Evolutionary conservation across 2,329 filamentous ascomycete species (phyloP).

Genomic region (Colletotrichum tabaci): DNA sequence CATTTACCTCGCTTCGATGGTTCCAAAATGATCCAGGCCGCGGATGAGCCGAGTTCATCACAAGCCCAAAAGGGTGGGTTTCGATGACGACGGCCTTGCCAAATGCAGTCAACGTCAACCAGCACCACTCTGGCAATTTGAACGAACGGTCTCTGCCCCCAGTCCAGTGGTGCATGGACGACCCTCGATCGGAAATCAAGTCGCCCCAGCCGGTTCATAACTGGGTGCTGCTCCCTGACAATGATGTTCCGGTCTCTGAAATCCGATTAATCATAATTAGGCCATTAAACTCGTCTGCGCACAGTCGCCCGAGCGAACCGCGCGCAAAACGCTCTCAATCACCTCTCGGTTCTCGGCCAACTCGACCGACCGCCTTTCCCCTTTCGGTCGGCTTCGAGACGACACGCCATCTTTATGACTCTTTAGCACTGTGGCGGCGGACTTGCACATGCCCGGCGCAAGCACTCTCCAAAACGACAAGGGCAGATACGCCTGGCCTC

Average conservation of each 20-base stretch:
- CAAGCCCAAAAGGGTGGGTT: background rate
- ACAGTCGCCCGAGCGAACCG: slow-evolving; percentile 24
- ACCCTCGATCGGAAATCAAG: background rate
- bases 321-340: slow-evolving; percentile 3
- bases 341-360: slow-evolving; percentile 23
- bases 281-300: slow-evolving; percentile 1
- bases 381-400: slow-evolving; percentile 16
- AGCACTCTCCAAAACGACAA: background rate
- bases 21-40: background rate
- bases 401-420: background rate
- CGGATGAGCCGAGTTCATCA: background rate
- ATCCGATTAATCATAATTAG: background rate
- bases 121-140: background rate
- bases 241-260: slow-evolving; percentile 1
- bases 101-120: background rate
- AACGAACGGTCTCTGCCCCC: background rate
- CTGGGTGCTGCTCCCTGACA: background rate
- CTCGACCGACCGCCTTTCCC: slow-evolving; percentile 32
- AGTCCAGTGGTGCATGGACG: background rate
- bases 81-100: background rate
- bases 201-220: background rate
- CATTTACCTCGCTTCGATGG: background rate
- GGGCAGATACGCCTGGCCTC: background rate
- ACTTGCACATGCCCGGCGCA: background rate
- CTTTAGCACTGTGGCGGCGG: slow-evolving; percentile 1